These are phyloP conservation scores for Saccharomycopsis schoenii DNA, from an alignment of 805 yeast genomes.

Conservation along the genomic window DNA sequence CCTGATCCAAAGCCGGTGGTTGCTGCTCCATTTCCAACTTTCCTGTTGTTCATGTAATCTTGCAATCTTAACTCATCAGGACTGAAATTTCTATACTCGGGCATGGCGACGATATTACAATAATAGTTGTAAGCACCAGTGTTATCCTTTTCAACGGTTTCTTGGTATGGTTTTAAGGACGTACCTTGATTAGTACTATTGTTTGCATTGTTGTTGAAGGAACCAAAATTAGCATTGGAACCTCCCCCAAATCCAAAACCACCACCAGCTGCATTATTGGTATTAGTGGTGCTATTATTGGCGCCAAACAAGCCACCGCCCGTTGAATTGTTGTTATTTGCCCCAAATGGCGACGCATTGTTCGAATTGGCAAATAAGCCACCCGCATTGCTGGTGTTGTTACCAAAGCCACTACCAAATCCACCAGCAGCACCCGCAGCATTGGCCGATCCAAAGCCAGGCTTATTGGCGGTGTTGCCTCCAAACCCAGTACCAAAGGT, in stretches of 20 bases:
- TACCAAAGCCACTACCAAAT: background rate
- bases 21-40: conserved; percentile 27
- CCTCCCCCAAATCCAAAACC: conserved; percentile 23
- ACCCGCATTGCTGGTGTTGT: conserved; percentile 21
- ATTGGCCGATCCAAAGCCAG: background rate
- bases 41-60: conserved; percentile 72
- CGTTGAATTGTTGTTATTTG: conserved; percentile 28
- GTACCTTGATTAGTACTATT: conserved; percentile 44
- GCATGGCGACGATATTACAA: conserved; percentile 80
- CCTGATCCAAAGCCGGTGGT: conserved; percentile 22
- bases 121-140: conserved; percentile 45
- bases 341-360: conserved; percentile 22
- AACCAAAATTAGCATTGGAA: conserved; percentile 21
- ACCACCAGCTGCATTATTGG: conserved; percentile 19
- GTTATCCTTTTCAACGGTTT: conserved; percentile 63
- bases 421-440: background rate
- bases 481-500: conserved; percentile 11
- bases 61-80: conserved; percentile 82
- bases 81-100: conserved; percentile 73
- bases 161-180: conserved; percentile 56
- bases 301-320: conserved; percentile 26
- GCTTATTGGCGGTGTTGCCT: conserved; percentile 21
- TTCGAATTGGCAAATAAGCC: conserved; percentile 30
- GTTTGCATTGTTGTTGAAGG: conserved; percentile 14
- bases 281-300: conserved; percentile 17